These are phyloP conservation scores for Aechmea fasciata DNA, from an alignment of 176 grass and related monocot genomes.

Conservation along the genomic window DNA sequence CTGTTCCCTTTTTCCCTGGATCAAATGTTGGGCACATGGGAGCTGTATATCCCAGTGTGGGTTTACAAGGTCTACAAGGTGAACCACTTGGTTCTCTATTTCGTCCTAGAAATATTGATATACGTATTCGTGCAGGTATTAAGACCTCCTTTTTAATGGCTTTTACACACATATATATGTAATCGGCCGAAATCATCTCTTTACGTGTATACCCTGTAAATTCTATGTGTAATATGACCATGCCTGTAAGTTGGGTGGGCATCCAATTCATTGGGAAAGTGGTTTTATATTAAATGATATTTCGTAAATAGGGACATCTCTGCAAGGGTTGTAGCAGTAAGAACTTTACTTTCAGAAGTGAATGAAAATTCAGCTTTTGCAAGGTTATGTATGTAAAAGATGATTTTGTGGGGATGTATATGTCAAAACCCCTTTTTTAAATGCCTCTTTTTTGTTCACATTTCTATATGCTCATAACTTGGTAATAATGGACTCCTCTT, in stretches of 20 bases:
- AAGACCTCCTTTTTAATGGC: slow-evolving; percentile 10
- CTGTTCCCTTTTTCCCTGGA: slow-evolving; percentile 80
- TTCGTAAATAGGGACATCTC: too few relatives aligned
- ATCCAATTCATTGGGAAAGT: too few relatives aligned
- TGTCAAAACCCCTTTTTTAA: not conserved
- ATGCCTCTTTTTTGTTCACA: not conserved
- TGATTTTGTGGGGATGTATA: too few relatives aligned
- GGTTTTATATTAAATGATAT: too few relatives aligned
- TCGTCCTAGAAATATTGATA: slow-evolving; percentile 63
- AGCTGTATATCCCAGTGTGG: slow-evolving; percentile 42
- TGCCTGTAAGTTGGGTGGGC: too few relatives aligned
- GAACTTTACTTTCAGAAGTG: too few relatives aligned
- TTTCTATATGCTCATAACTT: slow-evolving; percentile 14
- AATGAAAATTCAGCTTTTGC: too few relatives aligned
- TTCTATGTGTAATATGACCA: too few relatives aligned
- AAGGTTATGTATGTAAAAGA: too few relatives aligned
- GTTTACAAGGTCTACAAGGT: slow-evolving; percentile 39
- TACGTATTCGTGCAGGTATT: slow-evolving; percentile 65
- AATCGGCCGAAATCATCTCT: not conserved
- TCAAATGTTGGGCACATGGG: slow-evolving; percentile 60
- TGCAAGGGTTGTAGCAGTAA: too few relatives aligned
- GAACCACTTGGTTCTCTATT: slow-evolving; percentile 31
- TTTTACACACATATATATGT: slow-evolving; percentile 1
- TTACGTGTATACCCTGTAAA: not conserved
- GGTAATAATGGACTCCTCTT: slow-evolving; percentile 31